Evolutionary conservation across 371 early-diverging fungal genomes (phyloP), one percentile per base, ranked within the genome.

Genomic region (Rhizopus microsporus): DNA sequence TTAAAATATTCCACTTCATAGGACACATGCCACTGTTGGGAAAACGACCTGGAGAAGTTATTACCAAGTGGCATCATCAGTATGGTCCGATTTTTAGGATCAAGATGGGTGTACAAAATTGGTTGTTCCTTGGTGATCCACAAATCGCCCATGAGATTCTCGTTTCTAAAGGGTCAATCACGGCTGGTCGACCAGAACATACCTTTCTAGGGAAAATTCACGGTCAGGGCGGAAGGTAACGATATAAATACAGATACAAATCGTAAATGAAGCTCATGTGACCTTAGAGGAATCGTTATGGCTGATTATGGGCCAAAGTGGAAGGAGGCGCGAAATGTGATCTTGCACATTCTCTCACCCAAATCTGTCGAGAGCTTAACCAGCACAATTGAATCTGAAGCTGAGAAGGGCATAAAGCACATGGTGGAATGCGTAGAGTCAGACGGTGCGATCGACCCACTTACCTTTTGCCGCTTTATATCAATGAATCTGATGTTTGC

Each of bases 101-200:
- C 6, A 34, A 50, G 13, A 59, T 63, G 56, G 65, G 65, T 30
- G 48, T 40, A 9, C 60, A 68, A 50, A 51, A 54, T 5, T 68
- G 65, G 64, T 10, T 68, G 7, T 53, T 60, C 42, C 17, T 68
- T 6, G 42, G 60, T 32, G 57, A 68, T 12, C 49, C 68, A 35
- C 2, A 9, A 4, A 23, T 57, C n/a, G 68, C 51, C 8, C 23
- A 23, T 23, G 23, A 23, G 23, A 23, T 23, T 23, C 23, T 23
- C 23, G 23, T 23, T 23, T 23, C 54, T 15, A 6, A 17, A 43
- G n/a, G 43, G 2, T 23, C 23, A 23, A 23, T 23, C 23, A 23
- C 23, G 23, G 23, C 23, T 23, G 23, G 23, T 23, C 23, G 23
- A 2, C 23, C 23, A 23, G 23, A 23, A 23, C 23, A 23, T 23